phyloP scores from a whole-genome alignment of 495 filamentous ascomycete genomes.

The Aspergillus baeticus region DNA sequence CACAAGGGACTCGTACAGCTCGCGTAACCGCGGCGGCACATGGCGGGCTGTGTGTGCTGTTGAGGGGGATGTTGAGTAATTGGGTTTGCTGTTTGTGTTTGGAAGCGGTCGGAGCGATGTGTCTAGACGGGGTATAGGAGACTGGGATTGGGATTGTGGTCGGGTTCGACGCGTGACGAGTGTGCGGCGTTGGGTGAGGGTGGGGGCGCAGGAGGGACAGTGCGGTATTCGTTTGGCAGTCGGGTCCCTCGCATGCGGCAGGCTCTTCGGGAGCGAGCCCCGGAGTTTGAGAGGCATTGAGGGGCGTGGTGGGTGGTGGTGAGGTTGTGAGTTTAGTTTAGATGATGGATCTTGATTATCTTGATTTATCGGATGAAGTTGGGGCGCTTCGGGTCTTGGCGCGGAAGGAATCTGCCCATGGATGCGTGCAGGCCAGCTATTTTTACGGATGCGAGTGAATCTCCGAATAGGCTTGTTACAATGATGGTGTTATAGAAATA shows the following conservation, averaged over 20 bases:
- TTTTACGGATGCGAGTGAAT: neutral
- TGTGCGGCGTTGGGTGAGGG: neutral
- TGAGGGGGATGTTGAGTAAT: neutral
- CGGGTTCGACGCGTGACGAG: constrained; percentile 2
- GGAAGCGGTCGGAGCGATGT: neutral
- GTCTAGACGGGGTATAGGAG: neutral
- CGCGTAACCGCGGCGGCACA: constrained; percentile 38
- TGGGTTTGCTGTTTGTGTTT: neutral
- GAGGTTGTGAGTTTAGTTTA: constrained; percentile 2
- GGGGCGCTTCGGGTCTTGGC: constrained; percentile 18
- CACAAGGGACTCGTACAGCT: constrained; percentile 61
- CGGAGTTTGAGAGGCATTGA: constrained; percentile 45
- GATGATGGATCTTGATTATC: neutral
- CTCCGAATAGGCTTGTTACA: neutral
- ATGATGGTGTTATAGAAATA: constrained; percentile 10
- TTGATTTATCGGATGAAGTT: constrained; percentile 9
- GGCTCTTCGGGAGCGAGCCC: constrained; percentile 37
- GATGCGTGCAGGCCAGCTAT: neutral
- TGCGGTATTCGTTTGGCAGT: constrained; percentile 26
- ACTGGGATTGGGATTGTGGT: neutral
- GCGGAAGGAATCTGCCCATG: neutral
- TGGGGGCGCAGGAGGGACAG: constrained; percentile 36
- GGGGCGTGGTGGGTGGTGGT: constrained; percentile 5
- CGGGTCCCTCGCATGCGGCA: constrained; percentile 27
- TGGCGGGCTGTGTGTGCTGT: constrained; percentile 21